Conservation (phyloP, 768 basidiomycete genomes). For the Lactarius indigo region DNA sequence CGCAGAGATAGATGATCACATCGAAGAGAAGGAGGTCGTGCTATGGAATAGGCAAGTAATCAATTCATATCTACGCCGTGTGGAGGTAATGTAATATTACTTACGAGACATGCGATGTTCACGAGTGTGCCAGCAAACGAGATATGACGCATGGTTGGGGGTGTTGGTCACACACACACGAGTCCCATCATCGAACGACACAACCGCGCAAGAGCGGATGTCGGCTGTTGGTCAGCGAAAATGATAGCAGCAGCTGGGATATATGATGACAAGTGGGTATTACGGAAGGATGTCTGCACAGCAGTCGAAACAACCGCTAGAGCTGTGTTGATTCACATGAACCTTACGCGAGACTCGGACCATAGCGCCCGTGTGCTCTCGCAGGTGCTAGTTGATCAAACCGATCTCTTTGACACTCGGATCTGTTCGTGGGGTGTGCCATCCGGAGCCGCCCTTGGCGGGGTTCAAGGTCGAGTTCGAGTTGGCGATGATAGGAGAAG, state of each 20-base stretch:
- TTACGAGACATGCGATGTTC: neutral
- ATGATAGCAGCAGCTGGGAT: neutral
- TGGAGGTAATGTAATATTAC: neutral
- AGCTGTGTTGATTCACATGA: neutral
- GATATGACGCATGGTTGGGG: neutral
- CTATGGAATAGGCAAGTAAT: neutral
- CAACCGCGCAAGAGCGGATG: neutral
- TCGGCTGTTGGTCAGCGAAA: neutral
- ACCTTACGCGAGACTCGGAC: neutral
- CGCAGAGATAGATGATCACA: constrained; percentile 4
- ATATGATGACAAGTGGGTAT: neutral
- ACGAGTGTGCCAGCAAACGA: neutral
- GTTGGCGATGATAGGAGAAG: neutral
- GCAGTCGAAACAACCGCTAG: neutral
- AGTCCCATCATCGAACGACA: neutral
- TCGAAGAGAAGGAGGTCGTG: neutral
- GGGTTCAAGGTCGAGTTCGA: neutral
- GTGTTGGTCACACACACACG: neutral
- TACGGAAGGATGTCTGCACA: neutral
- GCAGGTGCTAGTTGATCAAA: neutral
- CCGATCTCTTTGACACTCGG: neutral
- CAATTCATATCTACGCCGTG: neutral
- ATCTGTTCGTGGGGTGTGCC: neutral
- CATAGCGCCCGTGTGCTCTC: neutral
- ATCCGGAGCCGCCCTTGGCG: neutral